phyloP scores from a whole-genome alignment of 495 filamentous ascomycete species.

The Podospora tetraspora region DNA sequence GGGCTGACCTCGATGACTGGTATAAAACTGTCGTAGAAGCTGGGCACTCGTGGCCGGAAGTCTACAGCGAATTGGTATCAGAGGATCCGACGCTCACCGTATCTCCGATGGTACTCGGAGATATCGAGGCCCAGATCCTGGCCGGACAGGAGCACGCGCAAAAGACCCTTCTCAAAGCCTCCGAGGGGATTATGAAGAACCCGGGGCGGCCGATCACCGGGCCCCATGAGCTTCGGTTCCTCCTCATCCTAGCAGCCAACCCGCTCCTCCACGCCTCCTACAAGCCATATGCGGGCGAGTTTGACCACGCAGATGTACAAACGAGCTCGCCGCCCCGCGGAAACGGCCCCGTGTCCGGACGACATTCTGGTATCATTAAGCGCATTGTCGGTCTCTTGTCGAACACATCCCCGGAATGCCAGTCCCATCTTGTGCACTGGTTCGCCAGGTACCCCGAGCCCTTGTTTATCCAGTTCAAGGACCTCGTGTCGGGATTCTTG shows the following conservation, averaged over 20 bases:
- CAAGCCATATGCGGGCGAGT: constrained; percentile 33
- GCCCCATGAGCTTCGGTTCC: constrained; percentile 69
- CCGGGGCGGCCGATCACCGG: constrained; percentile 65
- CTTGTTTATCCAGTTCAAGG: constrained; percentile 67
- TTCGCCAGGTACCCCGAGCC: constrained; percentile 65
- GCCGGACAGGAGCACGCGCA: constrained; percentile 65
- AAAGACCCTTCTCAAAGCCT: constrained; percentile 69
- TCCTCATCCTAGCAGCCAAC: constrained; percentile 81
- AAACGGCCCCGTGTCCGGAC: constrained; percentile 38
- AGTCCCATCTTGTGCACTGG: constrained; percentile 82
- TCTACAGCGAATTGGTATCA: constrained; percentile 49
- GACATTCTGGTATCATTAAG: constrained; percentile 82
- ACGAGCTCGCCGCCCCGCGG: constrained; percentile 9
- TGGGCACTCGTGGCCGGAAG: constrained; percentile 44
- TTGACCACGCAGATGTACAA: constrained; percentile 23
- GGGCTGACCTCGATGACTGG: constrained; percentile 67
- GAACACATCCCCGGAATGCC: constrained; percentile 68
- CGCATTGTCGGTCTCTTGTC: constrained; percentile 76
- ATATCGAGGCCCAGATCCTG: constrained; percentile 56
- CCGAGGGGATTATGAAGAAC: constrained; percentile 78
- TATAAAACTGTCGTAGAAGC: constrained; percentile 65
- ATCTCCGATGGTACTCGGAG: constrained; percentile 32
- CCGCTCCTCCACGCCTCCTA: constrained; percentile 58
- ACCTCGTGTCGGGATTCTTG: constrained; percentile 72
- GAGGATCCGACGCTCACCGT: constrained; percentile 19